phyloP scores from a whole-genome alignment of 257 asterid species.

The Primulina eburnea region DNA sequence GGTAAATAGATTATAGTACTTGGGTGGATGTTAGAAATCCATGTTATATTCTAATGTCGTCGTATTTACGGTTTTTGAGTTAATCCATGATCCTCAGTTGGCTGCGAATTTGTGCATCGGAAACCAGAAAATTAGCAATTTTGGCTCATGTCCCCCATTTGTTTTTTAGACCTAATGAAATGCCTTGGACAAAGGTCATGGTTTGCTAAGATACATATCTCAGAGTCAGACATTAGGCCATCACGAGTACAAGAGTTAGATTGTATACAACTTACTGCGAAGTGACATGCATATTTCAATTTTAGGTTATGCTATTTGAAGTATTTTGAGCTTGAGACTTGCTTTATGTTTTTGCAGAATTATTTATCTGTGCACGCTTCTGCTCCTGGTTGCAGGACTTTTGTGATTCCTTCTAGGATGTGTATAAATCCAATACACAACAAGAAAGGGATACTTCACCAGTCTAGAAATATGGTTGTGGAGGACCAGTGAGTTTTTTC shows the following conservation, averaged over 20 bases:
- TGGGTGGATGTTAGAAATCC: too few species aligned
- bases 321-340: not conserved
- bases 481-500: conserved; percentile 60
- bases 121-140: not conserved
- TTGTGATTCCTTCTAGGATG: conserved; percentile 95
- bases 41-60: not conserved
- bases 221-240: conserved; percentile 4
- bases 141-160: not conserved
- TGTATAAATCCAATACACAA: conserved; percentile 93
- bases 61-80: not conserved
- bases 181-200: not conserved
- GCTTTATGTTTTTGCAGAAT: conserved; percentile 5
- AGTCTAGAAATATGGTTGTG: conserved; percentile 39
- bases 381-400: conserved; percentile 62
- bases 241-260: not conserved
- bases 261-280: not conserved
- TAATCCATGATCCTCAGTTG: not conserved
- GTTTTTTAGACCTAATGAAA: conserved; percentile 8
- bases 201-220: conserved; percentile 8
- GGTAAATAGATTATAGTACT: not conserved
- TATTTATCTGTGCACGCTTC: conserved; percentile 4
- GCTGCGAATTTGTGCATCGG: not conserved
- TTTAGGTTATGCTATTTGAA: not conserved
- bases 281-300: not conserved
- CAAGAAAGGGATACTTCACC: conserved; percentile 80